Percentiles rank a stretch among this genome's conserved stretches.
Conservation (phyloP, 768 basidiomycete species). For the Boletus sp. region DNA sequence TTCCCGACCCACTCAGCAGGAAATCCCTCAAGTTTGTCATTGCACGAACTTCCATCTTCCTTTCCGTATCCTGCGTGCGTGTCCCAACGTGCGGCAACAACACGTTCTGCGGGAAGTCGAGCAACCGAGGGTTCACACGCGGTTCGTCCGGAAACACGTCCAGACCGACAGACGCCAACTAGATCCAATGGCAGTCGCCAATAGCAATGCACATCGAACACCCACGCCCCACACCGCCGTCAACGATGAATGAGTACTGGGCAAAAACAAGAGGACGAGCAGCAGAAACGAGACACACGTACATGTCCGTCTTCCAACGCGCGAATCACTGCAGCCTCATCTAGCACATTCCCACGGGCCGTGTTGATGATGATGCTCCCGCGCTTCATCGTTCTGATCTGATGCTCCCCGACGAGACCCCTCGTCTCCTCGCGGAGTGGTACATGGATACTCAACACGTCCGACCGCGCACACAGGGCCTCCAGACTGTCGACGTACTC, state of each 20-base stretch:
- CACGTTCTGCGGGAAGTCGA: slow-evolving; percentile 76
- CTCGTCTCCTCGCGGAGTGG: slow-evolving; percentile 74
- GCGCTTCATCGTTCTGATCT: slow-evolving; percentile 73
- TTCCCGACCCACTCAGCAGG: slow-evolving; percentile 55
- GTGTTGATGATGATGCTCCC: slow-evolving; percentile 83
- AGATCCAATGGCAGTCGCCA: neutral
- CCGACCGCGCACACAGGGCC: slow-evolving; percentile 63
- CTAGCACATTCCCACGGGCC: slow-evolving; percentile 83
- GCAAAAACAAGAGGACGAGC: neutral
- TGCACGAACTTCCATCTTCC: slow-evolving; percentile 80
- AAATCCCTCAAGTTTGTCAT: slow-evolving; percentile 72
- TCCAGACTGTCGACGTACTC: slow-evolving; percentile 70
- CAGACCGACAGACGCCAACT: slow-evolving; percentile 51
- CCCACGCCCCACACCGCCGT: too few relatives aligned
- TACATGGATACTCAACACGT: slow-evolving; percentile 85
- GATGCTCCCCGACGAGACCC: slow-evolving; percentile 67
- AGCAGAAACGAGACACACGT: slow-evolving; percentile 28
- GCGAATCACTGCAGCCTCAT: slow-evolving; percentile 80
- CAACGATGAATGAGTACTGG: too few relatives aligned
- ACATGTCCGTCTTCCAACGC: slow-evolving; percentile 89
- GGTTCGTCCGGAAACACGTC: slow-evolving; percentile 90
- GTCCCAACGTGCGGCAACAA: slow-evolving; percentile 94
- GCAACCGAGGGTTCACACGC: slow-evolving; percentile 67
- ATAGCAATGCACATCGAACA: neutral
- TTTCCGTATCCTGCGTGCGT: slow-evolving; percentile 73